Evolutionary conservation across 2,329 filamentous ascomycete genomes (phyloP), one percentile per base, ranked within the genome.

Genomic region (Talaromyces verruculosus): DNA sequence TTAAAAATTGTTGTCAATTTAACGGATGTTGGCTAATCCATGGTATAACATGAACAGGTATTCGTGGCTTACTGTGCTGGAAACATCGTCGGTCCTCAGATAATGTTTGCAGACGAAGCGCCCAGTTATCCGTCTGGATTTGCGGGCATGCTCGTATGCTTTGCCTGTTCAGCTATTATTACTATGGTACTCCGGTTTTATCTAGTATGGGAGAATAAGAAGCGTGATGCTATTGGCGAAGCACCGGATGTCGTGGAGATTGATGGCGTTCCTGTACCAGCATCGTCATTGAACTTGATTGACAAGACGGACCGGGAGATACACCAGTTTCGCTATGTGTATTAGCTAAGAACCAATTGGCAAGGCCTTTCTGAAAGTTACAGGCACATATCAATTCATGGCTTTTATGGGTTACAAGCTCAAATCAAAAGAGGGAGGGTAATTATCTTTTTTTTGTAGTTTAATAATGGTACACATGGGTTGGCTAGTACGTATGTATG

Each of bases 1-100:
- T 37, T 2, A 15, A 43, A 6, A 7, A 43, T 7, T 43, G 17
- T 19, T 43, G 6, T 8, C 2, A 19, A 0, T n/a, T 8, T 19
- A 10, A 6, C 17, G n/a, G 17, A 19, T n/a, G 3, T 5, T n/a
- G n/a, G 7, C 39, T 43, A 19, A 43, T 19, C 11, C 17, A 43
- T 43, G 15, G 1, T 22, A 43, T 2, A 8, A 43, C 8, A 41
- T n/a, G 39, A 43, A 3, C 6, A 43, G 39, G 39, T 25, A 86
- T 53, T 53, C 22, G 49, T 53, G 11, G 49, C 49, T 1, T 53
- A 53, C 25, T 53, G 49, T 30, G 49, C 49, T 30, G 49, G 49
- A 17, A 53, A 53, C 5, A 53, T 53, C 17, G 22, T 53, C 49
- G 49, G 49, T 17, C 49, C 49, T 53, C 49, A 53, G 13, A 53